Base-by-base conservation (phyloP, 306 rosid genomes). In the Fragaria iinumae region DNA sequence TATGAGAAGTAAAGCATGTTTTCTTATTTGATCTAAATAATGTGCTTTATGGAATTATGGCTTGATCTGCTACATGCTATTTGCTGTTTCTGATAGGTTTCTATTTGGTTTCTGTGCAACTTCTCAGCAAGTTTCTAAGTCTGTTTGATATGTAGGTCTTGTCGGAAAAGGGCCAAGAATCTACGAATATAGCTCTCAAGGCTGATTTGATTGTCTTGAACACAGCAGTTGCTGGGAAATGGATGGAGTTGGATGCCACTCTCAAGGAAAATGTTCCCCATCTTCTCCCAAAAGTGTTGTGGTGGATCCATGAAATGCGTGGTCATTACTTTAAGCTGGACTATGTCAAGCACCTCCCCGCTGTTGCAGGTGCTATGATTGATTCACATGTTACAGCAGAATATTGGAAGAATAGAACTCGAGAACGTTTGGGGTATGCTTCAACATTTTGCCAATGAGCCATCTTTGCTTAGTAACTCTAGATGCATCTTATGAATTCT, bases 241-340 rank as follows among this genome's bases (percentile, higher is more conserved):
- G 99, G 99, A 64, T 64, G 69, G 69, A 64, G 9, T 81, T 95
- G 81, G 99, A 89, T 87, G 88, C 82, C 39, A 89, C 88, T 77
- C 87, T 92, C 47, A 92, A 89, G 89, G 96, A 92, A 56, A 90
- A 89, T 80, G 87, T 89, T 79, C 76, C 90, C 39, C 68, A 3
- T 23, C 96, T 95, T 77, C 93, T 95, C 72, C 97, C 99, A 2
- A 95, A 95, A 88, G 97, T 92, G 78, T 87, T 95, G 71, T 95
- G 99, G 99, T 95, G 99, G 99, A 95, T 95, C 83, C 99, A 92
- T 87, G 98, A 95, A 82, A 95, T 95, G 97, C 93, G 97, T 68
- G 97, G 97, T 74, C 90, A 95, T 83, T 95, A 95, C 87, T 95
- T 95, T 91, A 92, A 92, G 80, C 77, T 88, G 88, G 97, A 88